Evolutionary conservation across 441 rosid species (phyloP).

Genomic region (Pelargonium myrrhifolium): DNA sequence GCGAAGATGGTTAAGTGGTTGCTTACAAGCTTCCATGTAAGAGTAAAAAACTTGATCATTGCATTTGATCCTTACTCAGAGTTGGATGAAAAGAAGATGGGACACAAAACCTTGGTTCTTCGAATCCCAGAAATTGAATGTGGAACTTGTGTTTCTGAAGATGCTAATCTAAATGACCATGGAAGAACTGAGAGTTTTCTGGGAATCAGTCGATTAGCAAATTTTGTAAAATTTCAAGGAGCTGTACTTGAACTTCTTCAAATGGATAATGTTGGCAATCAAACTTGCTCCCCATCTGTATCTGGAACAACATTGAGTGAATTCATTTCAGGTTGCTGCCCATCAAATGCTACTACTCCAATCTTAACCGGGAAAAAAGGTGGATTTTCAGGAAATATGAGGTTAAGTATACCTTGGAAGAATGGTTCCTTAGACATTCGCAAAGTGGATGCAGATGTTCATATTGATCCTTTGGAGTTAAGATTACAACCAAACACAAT

Average conservation of each 20-base stretch:
- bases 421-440: constrained; percentile 87
- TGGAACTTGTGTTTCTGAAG: constrained; percentile 71
- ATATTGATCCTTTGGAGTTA: constrained; percentile 71
- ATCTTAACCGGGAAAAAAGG: constrained; percentile 59
- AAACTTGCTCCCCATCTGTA: constrained; percentile 24
- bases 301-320: constrained; percentile 27
- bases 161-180: constrained; percentile 29
- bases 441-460: constrained; percentile 78
- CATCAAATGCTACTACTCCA: constrained; percentile 38
- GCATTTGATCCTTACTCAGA: constrained; percentile 66
- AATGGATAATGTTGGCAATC: constrained; percentile 38
- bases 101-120: constrained; percentile 52
- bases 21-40: constrained; percentile 74
- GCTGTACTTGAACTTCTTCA: constrained; percentile 74
- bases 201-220: constrained; percentile 61
- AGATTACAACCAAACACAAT: constrained; percentile 62
- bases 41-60: constrained; percentile 62
- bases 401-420: constrained; percentile 90
- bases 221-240: constrained; percentile 72
- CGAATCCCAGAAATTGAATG: constrained; percentile 66
- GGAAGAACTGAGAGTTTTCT: constrained; percentile 46
- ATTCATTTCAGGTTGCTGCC: constrained; percentile 18
- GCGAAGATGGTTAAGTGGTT: constrained; percentile 96
- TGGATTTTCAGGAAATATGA: constrained; percentile 83
- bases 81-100: constrained; percentile 28